Base-by-base conservation (phyloP, 1,284 basidiomycete genomes). In the Ceratobasidium sp. region DNA sequence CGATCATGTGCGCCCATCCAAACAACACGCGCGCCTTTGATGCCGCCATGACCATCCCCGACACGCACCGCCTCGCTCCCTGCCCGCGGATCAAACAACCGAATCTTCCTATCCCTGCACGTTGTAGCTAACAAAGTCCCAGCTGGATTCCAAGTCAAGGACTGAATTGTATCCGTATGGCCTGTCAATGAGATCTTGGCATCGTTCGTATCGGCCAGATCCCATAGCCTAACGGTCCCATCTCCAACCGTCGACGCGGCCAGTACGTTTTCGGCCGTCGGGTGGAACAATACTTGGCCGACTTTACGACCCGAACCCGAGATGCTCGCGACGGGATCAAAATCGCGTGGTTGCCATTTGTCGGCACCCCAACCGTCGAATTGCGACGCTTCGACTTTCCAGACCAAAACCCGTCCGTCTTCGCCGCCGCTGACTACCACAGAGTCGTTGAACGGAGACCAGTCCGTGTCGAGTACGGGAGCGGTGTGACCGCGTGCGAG, bases 231-330 rank as follows among this genome's bases (percentile, higher is more conserved):
- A 81, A 99, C 91, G 61, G 91, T 89, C 83, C 97, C 92, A 82
- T 99, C 97, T 57, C 95, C 95, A 0, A 94, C 94, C 0, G 96
- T 93, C 57, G 92, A 93, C 0, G 96, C 94, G 23, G 74, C 74
- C 40, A 99, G 88, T 13, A 99, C 91, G 81, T 96, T 94, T 73
- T 91, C 85, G 0, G 97, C 96, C 0, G 95, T 96, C 0, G 97
- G 97, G 84, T 99, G 96, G 90, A 96, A 99, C 52, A 95, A 87
- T 59, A 98, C 94, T 82, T 99, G 97, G 0, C 97, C 97, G 78
- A 98, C 91, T 86, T 98, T 97, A 79, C 96, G 91, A 1, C 91
- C 89, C 4, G 91, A 92, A 26, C 89, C 93, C 81, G 91, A 91
- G 85, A 95, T 90, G 77, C 90, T 89, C 44, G 90, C 85, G 28